A percentile compares a stretch with the other conserved stretches of the same genome.
phyloP scores from a whole-genome alignment of 2,329 filamentous ascomycete species.

The Westerdykella sp. region DNA sequence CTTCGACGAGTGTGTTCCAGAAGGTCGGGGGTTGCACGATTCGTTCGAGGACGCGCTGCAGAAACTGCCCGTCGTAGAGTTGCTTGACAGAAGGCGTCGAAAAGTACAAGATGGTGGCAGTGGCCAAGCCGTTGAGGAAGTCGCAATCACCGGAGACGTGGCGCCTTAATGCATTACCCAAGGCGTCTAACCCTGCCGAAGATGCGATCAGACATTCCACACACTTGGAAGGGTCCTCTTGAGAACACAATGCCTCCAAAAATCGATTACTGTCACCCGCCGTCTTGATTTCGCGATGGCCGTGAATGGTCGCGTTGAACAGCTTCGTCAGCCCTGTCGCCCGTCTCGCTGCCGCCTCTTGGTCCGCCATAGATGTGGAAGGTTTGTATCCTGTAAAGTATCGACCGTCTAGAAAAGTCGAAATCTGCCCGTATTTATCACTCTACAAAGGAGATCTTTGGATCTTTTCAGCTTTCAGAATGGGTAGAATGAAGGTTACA shows the following conservation, averaged over 20 bases:
- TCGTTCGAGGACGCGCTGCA: conserved; percentile 42
- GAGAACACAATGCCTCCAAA: conserved; percentile 44
- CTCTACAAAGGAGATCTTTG: too few species aligned
- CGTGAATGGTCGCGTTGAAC: conserved; percentile 38
- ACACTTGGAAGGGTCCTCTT: conserved; percentile 38
- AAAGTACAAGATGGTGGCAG: conserved; percentile 34
- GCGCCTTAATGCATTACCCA: conserved; percentile 40
- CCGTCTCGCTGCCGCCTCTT: conserved; percentile 18
- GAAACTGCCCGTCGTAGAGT: conserved; percentile 46
- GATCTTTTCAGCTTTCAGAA: too few species aligned
- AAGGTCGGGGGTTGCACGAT: conserved; percentile 50
- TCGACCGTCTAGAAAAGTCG: too few species aligned
- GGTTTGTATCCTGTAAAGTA: not conserved
- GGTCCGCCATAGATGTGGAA: conserved; percentile 2
- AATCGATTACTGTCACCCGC: conserved; percentile 41
- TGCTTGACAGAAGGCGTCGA: conserved; percentile 43
- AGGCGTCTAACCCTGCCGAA: conserved; percentile 20
- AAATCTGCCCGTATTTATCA: too few species aligned
- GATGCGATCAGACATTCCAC: conserved; percentile 30
- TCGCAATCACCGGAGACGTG: conserved; percentile 39
- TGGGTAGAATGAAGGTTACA: too few species aligned
- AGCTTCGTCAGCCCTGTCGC: conserved; percentile 32
- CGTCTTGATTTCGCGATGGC: conserved; percentile 35
- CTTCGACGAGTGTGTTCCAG: conserved; percentile 46
- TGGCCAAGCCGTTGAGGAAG: conserved; percentile 42